Percentiles rank a stretch among this genome's conserved stretches.
Evolutionary conservation across 2,329 filamentous ascomycete genomes (phyloP).

Genomic region (Colletotrichum sublineola): DNA sequence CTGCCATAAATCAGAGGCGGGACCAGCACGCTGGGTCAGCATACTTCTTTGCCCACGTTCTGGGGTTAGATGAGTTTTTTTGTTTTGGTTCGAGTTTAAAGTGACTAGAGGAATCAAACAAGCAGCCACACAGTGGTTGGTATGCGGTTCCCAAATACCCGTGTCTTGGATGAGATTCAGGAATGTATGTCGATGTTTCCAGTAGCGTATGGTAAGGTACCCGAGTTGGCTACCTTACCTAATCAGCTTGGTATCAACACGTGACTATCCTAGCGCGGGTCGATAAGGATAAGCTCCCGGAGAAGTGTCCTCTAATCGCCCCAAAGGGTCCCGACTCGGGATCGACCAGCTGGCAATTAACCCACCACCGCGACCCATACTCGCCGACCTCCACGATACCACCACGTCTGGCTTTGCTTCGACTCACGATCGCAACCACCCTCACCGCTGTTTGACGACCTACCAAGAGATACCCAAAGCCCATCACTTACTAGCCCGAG

Average conservation of each 20-base stretch:
- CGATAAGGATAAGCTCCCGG: conserved; percentile 29
- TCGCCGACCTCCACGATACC: conserved; percentile 2
- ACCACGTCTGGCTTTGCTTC: not conserved
- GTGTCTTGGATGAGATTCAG: not conserved
- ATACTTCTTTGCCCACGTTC: not conserved
- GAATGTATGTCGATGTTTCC: too few species aligned
- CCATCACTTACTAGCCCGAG: not conserved
- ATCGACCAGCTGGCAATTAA: conserved; percentile 30
- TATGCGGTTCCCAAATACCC: not conserved
- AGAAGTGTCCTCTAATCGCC: conserved; percentile 38
- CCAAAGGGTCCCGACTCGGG: not conserved
- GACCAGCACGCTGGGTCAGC: too few species aligned
- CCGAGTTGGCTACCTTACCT: too few species aligned
- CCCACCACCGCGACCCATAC: not conserved
- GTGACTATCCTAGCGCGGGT: not conserved
- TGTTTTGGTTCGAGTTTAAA: not conserved
- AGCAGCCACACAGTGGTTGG: not conserved
- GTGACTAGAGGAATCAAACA: not conserved
- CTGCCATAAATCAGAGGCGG: not conserved
- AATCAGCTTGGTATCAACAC: conserved; percentile 19
- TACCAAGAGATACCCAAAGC: conserved; percentile 19
- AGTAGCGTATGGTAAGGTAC: too few species aligned
- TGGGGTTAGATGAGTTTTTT: not conserved
- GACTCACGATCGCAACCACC: conserved; percentile 1
- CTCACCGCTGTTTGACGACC: not conserved